These are phyloP conservation scores for Beauveria bassiana DNA, from an alignment of 2,329 filamentous ascomycete genomes.

Conservation along the genomic window DNA sequence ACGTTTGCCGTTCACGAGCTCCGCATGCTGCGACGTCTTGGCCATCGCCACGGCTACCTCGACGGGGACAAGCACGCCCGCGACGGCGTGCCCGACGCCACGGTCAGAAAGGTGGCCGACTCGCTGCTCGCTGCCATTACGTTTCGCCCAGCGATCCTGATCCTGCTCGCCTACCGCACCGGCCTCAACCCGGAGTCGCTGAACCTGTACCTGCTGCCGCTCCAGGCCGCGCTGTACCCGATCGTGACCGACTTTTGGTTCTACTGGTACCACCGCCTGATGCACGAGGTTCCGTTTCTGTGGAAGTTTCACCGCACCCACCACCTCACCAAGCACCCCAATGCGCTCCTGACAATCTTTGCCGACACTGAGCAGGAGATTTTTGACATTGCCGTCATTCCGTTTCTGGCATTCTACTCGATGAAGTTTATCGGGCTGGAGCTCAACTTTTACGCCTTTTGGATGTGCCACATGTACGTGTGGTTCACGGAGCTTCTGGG, in stretches of 20 bases:
- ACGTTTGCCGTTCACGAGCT: slow-evolving; percentile 22
- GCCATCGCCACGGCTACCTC: slow-evolving; percentile 22
- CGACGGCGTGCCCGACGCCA: slow-evolving; percentile 27
- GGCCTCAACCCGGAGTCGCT: slow-evolving; percentile 10
- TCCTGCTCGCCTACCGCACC: slow-evolving; percentile 19
- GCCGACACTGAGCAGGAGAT: slow-evolving; percentile 35
- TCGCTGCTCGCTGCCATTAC: slow-evolving; percentile 18
- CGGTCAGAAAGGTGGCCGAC: slow-evolving; percentile 18
- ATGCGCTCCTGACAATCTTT: slow-evolving; percentile 30
- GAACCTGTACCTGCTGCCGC: slow-evolving; percentile 20
- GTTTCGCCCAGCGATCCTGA: slow-evolving; percentile 16
- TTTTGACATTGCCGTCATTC: slow-evolving; percentile 33
- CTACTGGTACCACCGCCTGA: slow-evolving; percentile 33
- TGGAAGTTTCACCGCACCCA: slow-evolving; percentile 35
- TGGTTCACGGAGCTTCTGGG: slow-evolving; percentile 31
- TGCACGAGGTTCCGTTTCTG: slow-evolving; percentile 31
- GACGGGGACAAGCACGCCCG: slow-evolving; percentile 23
- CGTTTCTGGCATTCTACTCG: slow-evolving; percentile 28
- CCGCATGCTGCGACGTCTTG: slow-evolving; percentile 22
- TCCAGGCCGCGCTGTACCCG: slow-evolving; percentile 25
- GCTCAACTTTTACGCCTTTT: slow-evolving; percentile 39
- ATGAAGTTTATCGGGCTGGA: slow-evolving; percentile 28
- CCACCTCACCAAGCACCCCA: slow-evolving; percentile 37
- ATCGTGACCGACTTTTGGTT: slow-evolving; percentile 34
- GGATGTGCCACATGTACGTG: slow-evolving; percentile 36